Conservation (phyloP, 2,329 filamentous ascomycete species). For the Chalaropsis thielavioides region DNA sequence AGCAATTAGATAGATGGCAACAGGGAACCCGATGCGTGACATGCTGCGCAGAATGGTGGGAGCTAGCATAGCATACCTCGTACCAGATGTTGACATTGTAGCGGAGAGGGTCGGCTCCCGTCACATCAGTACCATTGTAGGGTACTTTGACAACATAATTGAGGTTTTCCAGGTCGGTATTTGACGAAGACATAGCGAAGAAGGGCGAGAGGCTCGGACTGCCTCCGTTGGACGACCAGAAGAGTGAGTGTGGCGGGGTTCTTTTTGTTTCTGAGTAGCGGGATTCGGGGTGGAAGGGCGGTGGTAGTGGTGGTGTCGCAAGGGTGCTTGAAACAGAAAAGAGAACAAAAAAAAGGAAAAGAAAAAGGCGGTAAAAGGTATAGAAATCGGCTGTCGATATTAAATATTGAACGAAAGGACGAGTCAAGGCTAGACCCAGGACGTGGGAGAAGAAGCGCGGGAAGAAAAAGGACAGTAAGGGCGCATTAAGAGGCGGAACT, state of each 20-base stretch:
- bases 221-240: background rate
- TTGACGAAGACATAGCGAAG: conserved; percentile 23
- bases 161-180: conserved; percentile 30
- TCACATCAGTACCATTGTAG: conserved; percentile 50
- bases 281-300: background rate
- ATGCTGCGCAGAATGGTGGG: background rate
- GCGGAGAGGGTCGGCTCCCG: conserved; percentile 52
- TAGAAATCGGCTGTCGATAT: background rate
- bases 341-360: background rate
- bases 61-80: conserved; percentile 36
- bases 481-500: background rate
- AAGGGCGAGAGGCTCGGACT: background rate
- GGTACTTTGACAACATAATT: conserved; percentile 35
- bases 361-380: background rate
- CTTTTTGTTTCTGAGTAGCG: background rate
- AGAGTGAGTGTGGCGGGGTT: background rate
- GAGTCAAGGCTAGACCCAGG: background rate
- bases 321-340: background rate
- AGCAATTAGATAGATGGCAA: background rate
- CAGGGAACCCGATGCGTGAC: background rate
- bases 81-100: conserved; percentile 68
- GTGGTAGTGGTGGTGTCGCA: too few relatives aligned
- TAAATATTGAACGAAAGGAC: background rate
- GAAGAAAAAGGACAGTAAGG: background rate
- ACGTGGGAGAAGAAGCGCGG: background rate